A percentile compares a stretch with the other conserved stretches of the same genome.
These are phyloP conservation scores for Alternaria tenuissima DNA, from an alignment of 2,329 filamentous ascomycete species.

Conservation along the genomic window DNA sequence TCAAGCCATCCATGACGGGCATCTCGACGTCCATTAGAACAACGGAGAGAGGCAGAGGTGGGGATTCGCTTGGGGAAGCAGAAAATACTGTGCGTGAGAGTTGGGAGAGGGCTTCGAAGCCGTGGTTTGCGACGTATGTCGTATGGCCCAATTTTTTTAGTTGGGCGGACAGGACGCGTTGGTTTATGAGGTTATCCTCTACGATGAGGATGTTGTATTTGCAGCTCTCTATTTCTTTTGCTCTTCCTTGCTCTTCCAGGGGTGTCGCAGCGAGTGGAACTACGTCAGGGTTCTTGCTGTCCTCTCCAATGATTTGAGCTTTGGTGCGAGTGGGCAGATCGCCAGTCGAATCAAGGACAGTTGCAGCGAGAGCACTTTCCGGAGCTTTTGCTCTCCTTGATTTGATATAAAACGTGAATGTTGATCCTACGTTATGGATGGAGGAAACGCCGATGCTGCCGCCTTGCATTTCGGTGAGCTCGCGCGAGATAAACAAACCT, in stretches of 20 bases:
- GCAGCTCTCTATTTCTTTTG: neutral
- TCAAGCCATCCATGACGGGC: slow-evolving; percentile 44
- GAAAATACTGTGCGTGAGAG: slow-evolving; percentile 14
- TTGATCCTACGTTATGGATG: slow-evolving; percentile 28
- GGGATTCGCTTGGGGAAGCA: slow-evolving; percentile 2
- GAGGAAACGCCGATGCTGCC: slow-evolving; percentile 36
- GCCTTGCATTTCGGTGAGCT: slow-evolving; percentile 38
- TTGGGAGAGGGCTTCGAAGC: slow-evolving; percentile 35
- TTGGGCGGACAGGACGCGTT: slow-evolving; percentile 38
- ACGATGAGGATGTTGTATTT: slow-evolving; percentile 31
- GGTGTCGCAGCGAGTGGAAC: neutral
- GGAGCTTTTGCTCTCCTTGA: slow-evolving; percentile 6
- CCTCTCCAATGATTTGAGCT: slow-evolving; percentile 2
- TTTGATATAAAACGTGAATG: slow-evolving; percentile 38
- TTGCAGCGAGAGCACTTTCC: neutral
- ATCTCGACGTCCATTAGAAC: slow-evolving; percentile 43
- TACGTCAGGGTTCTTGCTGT: neutral
- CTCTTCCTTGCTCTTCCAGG: neutral
- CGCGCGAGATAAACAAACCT: slow-evolving; percentile 36
- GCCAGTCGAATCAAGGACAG: neutral
- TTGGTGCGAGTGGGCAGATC: neutral
- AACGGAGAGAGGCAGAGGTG: neutral
- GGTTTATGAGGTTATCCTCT: slow-evolving; percentile 47
- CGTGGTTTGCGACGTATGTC: slow-evolving; percentile 38
- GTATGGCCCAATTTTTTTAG: slow-evolving; percentile 35